phyloP scores from a whole-genome alignment of 2,329 filamentous ascomycete genomes.

The Cytospora piceae region DNA sequence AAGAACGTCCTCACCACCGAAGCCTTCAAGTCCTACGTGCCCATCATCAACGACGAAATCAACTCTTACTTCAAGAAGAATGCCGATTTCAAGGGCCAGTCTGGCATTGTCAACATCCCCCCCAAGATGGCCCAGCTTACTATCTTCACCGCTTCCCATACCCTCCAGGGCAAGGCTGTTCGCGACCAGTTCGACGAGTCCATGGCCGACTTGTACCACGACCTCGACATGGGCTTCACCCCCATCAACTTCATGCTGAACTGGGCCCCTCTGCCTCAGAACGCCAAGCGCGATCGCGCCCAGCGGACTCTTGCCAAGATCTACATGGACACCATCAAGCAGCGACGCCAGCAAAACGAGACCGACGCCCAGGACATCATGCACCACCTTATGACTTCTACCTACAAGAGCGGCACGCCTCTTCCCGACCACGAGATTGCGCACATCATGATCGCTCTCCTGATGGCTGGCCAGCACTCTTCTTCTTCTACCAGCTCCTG shows the following conservation, averaged over 20 bases:
- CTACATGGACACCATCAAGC: slow-evolving; percentile 72
- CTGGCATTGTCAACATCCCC: slow-evolving; percentile 66
- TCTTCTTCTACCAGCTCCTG: slow-evolving; percentile 77
- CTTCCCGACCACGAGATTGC: slow-evolving; percentile 78
- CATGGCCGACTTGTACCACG: slow-evolving; percentile 77
- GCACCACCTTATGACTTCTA: slow-evolving; percentile 75
- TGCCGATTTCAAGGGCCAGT: slow-evolving; percentile 60
- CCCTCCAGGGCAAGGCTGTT: slow-evolving; percentile 77
- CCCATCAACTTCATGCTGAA: slow-evolving; percentile 84
- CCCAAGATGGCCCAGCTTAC: slow-evolving; percentile 75
- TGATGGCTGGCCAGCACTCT: slow-evolving; percentile 85
- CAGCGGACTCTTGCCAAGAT: slow-evolving; percentile 76
- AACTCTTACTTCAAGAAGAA: slow-evolving; percentile 63
- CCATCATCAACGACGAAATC: slow-evolving; percentile 71
- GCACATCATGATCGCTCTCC: slow-evolving; percentile 83
- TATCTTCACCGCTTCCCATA: slow-evolving; percentile 78
- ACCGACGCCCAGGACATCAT: slow-evolving; percentile 70
- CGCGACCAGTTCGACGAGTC: slow-evolving; percentile 71
- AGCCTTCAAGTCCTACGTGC: slow-evolving; percentile 68
- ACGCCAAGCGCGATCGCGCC: slow-evolving; percentile 71
- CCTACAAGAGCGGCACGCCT: slow-evolving; percentile 72
- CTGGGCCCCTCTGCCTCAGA: slow-evolving; percentile 77
- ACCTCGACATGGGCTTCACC: slow-evolving; percentile 77
- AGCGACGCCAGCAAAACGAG: slow-evolving; percentile 56
- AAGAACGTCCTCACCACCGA: slow-evolving; percentile 71